phyloP scores from a whole-genome alignment of 148 eudicot genomes.

The Cornus suecica region DNA sequence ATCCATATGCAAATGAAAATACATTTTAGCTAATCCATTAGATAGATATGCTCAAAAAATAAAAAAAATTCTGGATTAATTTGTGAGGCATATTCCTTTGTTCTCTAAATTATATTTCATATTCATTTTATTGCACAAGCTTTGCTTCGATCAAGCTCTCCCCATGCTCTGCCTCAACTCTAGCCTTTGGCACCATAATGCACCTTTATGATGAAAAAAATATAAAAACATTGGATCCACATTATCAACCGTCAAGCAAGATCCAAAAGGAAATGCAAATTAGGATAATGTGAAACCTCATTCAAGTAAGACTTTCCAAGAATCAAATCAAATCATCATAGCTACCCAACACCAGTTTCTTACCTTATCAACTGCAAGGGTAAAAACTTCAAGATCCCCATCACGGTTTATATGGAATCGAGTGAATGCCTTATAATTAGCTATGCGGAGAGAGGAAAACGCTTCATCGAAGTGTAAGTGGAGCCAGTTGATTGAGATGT shows the following conservation, averaged over 20 bases:
- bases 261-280: background rate
- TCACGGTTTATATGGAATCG: conserved; percentile 70
- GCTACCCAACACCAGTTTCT: background rate
- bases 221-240: background rate
- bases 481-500: conserved; percentile 92
- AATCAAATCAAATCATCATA: background rate
- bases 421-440: conserved; percentile 95
- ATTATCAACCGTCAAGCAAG: background rate
- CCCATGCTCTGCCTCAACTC: no score
- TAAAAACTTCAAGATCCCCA: conserved; percentile 89
- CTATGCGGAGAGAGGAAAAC: conserved; percentile 94
- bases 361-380: conserved; percentile 99
- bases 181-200: no score
- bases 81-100: no score
- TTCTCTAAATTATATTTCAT: no score
- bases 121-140: no score
- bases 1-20: no score
- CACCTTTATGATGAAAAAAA: background rate
- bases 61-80: no score
- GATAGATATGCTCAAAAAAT: no score
- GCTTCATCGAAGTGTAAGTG: conserved; percentile 99
- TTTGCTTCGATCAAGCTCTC: no score
- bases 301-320: background rate
- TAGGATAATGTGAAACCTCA: background rate
- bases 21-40: no score